Evolutionary conservation across 257 asterid species (phyloP), one percentile per base, ranked within the genome.

Genomic region (Gentiana dahurica): DNA sequence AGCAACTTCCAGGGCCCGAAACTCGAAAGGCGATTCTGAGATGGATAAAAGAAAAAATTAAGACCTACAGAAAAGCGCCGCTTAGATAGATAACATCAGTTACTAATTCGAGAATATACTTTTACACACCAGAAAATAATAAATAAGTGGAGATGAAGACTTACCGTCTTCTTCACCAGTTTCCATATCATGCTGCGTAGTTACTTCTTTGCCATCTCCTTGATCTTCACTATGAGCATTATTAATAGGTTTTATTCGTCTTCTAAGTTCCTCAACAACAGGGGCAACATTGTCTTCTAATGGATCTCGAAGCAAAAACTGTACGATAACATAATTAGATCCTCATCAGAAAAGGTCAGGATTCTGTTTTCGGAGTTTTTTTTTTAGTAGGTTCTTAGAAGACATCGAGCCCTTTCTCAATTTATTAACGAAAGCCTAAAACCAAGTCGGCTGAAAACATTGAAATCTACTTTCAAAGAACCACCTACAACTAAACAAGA

Each of bases 11-110:
- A 90, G 79, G 24, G 95, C 97, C 67, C 79, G 75, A 52, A 90
- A 86, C 65, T 90, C 96, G 66, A 90, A 90, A n/a, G 96, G 95
- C 61, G 90, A 80, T 71, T 90, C 97, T 90, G 83, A 63, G 62
- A 52, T 34, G 48, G 53, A 35, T 44, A 41, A 41, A 10, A 41
- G 6, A 41, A 1, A 41, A 41, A 41, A 41, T 41, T 41, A 41
- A 10, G 8, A 41, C 9, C 46, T 41, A 41, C 46, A 41, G 7
- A 41, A 4, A 41, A 41, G 9, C 8, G 9, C 46, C 46, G 4
- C 24, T 15, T 34, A 59, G 51, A 38, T 49, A 38, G 65, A 54
- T 50, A 55, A 44, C 12, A 57, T 47, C 24, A 54, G 46, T 34
- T 1, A 34, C 38, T 3, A 7, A 45, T 36, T 12, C 8, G 3